Base-by-base conservation (phyloP, 2,329 filamentous ascomycete genomes). In the Juglanconis juglandina region DNA sequence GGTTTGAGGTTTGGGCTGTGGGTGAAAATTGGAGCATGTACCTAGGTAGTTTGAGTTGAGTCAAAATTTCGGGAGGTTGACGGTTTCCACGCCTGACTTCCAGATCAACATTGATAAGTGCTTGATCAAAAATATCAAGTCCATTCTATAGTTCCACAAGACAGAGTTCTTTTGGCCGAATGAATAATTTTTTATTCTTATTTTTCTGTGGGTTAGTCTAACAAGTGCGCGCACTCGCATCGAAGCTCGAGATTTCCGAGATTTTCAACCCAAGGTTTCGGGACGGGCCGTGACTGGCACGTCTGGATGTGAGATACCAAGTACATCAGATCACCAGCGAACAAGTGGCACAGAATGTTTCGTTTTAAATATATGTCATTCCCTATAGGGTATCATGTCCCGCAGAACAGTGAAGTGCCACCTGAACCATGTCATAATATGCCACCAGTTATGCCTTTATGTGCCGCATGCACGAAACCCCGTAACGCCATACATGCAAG, bases 401-500 rank as follows among this genome's bases (percentile, higher is more conserved):
- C 34, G 57, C 53, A 60, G 53, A 17, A 46, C 53, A 24, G 58
- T n/a, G 13, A 37, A 53, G 53, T 57, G 46, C 60, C 53, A 60
- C 57, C 44, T 56, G 57, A 56, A 42, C 52, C 32, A 53, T 47
- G 35, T 53, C 60, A 33, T 56, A 35, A 53, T 50, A 44, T 41
- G 11, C 52, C 41, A 37, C 35, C 50, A 30, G 5, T 37, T 33
- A 30, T 34, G 48, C 59, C 52, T 44, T 53, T 35, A 42, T 42
- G 46, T 24, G 35, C 17, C 30, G 34, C 10, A 17, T 47, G 44
- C 44, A 47, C 44, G 17, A 46, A 24, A 24, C 53, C 51, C 60
- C 49, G 10, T 13, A 62, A 62, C 60, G 60, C 60, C 60, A 32
- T 62, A 60, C 53, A 62, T 60, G 58, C 58, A 57, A 53, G 46